Evolutionary conservation across 1,284 basidiomycete species (phyloP), one percentile per base, ranked within the genome.

Genomic region (Flammula alnicola): DNA sequence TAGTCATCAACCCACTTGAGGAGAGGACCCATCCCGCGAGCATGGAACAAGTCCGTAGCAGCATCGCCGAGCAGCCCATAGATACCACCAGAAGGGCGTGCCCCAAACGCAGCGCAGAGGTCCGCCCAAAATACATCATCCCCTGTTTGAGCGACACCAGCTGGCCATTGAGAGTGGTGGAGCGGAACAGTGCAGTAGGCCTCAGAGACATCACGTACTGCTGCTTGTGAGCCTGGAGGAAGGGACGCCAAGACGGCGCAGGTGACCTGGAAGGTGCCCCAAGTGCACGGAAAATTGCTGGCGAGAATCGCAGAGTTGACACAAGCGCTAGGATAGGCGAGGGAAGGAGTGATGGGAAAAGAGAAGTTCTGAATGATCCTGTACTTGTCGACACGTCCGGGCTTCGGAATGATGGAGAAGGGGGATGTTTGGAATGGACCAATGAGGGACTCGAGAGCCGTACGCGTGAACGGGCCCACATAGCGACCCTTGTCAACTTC

Each of bases 1-100:
- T 73, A 68, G 44, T 76, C 67, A 43, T 77, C 73, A 0, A 76
- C 70, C 74, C 74, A 77, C 40, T 70, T 63, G 0, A 58, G 43
- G 4, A 74, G 42, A 0, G 70, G 73, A 0, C 68, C 63, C 2
- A 76, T 58, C 0, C 71, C 70, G 0, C 19, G 1, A 0, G 19
- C 5, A 0, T 58, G 26, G 17, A 72, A 47, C 1, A 76, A 61
- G 26, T 71, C 64, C 0, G 56, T 10, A 0, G 62, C 61, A 0
- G 66, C 67, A 48, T 68, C 65, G 0, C 45, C 65, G 0, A 73
- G n/a, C 0, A 40, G 19, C 0, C 71, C 67, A 46, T 68, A 75
- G 0, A 63, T 37, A 0, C 75, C 68, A 0, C 53, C 59, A 0
- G 62, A 63, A 2, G 70, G 63, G 0, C 49, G 19, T 1, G 64